Conservation (phyloP, 208 protist species). For the Blechomonas ayalai region DNA sequence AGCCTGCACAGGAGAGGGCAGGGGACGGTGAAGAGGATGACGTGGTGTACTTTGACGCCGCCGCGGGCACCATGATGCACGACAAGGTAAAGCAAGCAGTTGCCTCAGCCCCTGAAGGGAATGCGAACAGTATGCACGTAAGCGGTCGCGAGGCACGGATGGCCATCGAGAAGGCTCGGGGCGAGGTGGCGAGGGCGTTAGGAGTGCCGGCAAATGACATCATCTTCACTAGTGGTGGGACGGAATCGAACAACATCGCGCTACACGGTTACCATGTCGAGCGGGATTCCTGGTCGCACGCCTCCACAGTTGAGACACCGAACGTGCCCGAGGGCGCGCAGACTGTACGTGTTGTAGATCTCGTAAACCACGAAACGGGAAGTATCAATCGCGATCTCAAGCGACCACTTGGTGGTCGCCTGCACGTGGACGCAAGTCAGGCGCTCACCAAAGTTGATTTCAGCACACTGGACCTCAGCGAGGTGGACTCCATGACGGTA, state of each 20-base stretch:
- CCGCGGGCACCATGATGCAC: conserved; percentile 54
- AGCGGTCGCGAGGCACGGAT: conserved; percentile 65
- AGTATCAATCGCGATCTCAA: conserved; percentile 33
- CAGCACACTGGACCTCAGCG: conserved; percentile 35
- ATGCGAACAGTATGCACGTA: conserved; percentile 72
- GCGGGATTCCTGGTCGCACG: conserved; percentile 66
- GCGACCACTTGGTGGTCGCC: conserved; percentile 38
- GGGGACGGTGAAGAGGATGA: conserved; percentile 12
- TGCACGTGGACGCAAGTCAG: conserved; percentile 74
- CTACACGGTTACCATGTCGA: conserved; percentile 67
- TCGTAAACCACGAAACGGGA: conserved; percentile 78
- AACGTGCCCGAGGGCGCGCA: conserved; percentile 12
- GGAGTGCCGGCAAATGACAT: conserved; percentile 57
- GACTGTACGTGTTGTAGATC: conserved; percentile 49
- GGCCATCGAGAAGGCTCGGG: conserved; percentile 62
- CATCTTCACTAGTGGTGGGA: conserved; percentile 76
- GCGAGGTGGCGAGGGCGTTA: conserved; percentile 33
- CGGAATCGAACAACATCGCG: conserved; percentile 78
- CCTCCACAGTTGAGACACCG: conserved; percentile 25
- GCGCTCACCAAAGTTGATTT: conserved; percentile 61
- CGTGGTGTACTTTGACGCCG: conserved; percentile 66
- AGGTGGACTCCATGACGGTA: conserved; percentile 73
- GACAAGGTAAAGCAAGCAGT: conserved; percentile 39
- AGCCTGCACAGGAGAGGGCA: conserved; percentile 3
- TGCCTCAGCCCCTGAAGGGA: conserved; percentile 53